Conservation (phyloP, 202 grass and related monocot genomes). For the Zizania palustris region DNA sequence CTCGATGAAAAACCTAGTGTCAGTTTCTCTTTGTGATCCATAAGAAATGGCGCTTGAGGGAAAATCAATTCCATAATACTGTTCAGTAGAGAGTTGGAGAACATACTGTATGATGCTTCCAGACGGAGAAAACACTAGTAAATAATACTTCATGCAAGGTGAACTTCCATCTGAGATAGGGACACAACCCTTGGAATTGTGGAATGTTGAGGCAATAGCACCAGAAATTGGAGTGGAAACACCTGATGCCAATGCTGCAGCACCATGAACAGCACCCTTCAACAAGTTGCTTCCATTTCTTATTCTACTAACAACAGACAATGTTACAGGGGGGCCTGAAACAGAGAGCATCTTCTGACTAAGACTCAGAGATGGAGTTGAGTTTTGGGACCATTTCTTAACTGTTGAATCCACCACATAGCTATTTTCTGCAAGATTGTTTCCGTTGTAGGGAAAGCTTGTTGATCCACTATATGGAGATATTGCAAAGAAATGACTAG, state of each 20-base stretch:
- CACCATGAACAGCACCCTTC: conserved; percentile 74
- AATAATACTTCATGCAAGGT: conserved; percentile 56
- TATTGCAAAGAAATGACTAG: conserved; percentile 85
- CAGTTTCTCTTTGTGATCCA: conserved; percentile 53
- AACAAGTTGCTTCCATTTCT: conserved; percentile 78
- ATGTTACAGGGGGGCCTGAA: conserved; percentile 61
- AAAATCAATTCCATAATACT: conserved; percentile 52
- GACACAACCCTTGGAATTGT: conserved; percentile 61
- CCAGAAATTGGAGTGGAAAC: conserved; percentile 63
- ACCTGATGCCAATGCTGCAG: conserved; percentile 70
- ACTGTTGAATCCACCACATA: conserved; percentile 49
- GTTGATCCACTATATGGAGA: conserved; percentile 67
- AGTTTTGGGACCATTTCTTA: conserved; percentile 49
- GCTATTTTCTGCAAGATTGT: conserved; percentile 51
- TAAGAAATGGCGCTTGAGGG: conserved; percentile 48
- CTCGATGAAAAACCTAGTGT: conserved; percentile 74
- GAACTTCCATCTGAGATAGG: conserved; percentile 47
- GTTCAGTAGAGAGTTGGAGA: conserved; percentile 54
- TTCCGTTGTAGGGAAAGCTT: conserved; percentile 57
- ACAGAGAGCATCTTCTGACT: conserved; percentile 60
- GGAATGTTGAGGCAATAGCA: conserved; percentile 78
- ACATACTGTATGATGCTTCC: conserved; percentile 93
- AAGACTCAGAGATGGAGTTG: conserved; percentile 53
- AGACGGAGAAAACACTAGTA: conserved; percentile 86
- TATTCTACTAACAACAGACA: conserved; percentile 91